Conservation (phyloP, 2,329 filamentous ascomycete species). For the Lizonia empirigonia region DNA sequence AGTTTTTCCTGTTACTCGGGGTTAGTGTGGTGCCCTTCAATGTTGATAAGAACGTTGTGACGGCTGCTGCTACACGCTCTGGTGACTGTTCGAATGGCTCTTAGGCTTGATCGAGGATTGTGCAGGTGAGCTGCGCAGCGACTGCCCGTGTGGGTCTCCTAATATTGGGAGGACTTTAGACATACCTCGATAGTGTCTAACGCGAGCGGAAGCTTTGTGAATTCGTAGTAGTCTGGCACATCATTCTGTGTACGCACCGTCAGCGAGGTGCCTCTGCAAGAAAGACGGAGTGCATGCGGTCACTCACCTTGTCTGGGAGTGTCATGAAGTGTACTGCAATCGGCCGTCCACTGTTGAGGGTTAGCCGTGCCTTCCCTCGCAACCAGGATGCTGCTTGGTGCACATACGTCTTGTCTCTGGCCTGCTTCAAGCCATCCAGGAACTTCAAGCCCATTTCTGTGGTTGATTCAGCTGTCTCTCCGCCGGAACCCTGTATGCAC, state of each 20-base stretch:
- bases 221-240: conserved; percentile 77
- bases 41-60: neutral
- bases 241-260: conserved; percentile 51
- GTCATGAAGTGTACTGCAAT: conserved; percentile 78
- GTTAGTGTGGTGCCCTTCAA: conserved; percentile 19
- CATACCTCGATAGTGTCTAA: conserved; percentile 73
- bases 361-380: conserved; percentile 26
- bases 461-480: conserved; percentile 70
- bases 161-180: neutral
- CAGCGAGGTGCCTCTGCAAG: conserved; percentile 16
- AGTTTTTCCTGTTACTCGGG: conserved; percentile 62
- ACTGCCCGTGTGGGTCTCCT: neutral
- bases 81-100: neutral
- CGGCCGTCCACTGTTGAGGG: conserved; percentile 62
- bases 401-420: conserved; percentile 80
- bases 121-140: neutral
- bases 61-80: neutral
- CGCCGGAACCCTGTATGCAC: conserved; percentile 33
- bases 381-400: conserved; percentile 5
- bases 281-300: conserved; percentile 11
- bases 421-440: conserved; percentile 74
- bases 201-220: conserved; percentile 78
- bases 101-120: neutral
- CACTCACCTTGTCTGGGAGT: conserved; percentile 63
- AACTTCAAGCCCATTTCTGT: conserved; percentile 74